phyloP scores from a whole-genome alignment of 2,329 filamentous ascomycete genomes.

The Monilinia fructicola region DNA sequence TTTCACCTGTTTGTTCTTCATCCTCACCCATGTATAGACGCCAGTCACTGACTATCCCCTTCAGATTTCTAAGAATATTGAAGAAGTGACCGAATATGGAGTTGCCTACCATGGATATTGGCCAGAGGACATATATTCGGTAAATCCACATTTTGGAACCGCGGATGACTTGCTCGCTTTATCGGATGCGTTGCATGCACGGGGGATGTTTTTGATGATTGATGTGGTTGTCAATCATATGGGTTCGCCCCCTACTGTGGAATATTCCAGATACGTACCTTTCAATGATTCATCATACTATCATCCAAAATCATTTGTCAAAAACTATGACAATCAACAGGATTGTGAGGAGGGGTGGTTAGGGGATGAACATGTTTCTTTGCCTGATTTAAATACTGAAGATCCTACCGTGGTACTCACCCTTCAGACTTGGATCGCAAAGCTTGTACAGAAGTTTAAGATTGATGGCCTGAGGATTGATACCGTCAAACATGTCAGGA shows the following conservation, averaged over 20 bases:
- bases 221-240: conserved; percentile 46
- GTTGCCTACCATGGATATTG: conserved; percentile 48
- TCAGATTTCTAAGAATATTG: conserved; percentile 32
- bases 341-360: conserved; percentile 23
- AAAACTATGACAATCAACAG: conserved; percentile 16
- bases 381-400: conserved; percentile 23
- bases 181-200: conserved; percentile 54
- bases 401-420: conserved; percentile 43
- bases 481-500: conserved; percentile 48
- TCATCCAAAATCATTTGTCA: conserved; percentile 37
- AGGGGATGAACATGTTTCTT: conserved; percentile 8
- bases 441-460: conserved; percentile 45
- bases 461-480: conserved; percentile 51
- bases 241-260: conserved; percentile 21
- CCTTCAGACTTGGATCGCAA: conserved; percentile 41
- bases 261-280: conserved; percentile 27
- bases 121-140: conserved; percentile 46
- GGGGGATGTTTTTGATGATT: conserved; percentile 50
- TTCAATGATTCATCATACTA: conserved; percentile 41
- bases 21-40: not conserved
- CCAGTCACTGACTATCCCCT: not conserved
- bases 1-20: conserved; percentile 19
- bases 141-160: conserved; percentile 61
- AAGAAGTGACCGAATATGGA: conserved; percentile 42
- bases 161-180: conserved; percentile 58